Evolutionary conservation across 768 basidiomycete species (phyloP).

Genomic region (Boletus pseudopeckii): DNA sequence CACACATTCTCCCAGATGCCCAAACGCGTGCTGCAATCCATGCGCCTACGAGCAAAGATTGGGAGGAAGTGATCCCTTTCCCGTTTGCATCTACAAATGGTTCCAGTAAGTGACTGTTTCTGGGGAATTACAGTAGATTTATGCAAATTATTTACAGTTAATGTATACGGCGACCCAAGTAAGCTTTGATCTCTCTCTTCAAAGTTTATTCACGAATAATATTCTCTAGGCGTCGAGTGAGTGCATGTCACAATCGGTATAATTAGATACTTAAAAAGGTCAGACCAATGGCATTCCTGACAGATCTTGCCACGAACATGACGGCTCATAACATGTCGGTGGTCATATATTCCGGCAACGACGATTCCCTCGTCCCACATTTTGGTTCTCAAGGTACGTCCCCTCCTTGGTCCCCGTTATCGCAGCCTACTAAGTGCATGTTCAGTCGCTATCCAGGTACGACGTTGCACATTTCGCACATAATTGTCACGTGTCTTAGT

Average conservation of each 20-base stretch:
- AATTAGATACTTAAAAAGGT: not conserved
- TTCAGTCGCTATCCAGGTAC: constrained; percentile 54
- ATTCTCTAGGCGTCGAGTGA: constrained; percentile 33
- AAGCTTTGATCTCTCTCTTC: constrained; percentile 6
- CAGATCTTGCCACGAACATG: constrained; percentile 62
- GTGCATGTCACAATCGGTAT: constrained; percentile 3
- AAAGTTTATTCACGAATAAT: not conserved
- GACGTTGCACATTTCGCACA: not conserved
- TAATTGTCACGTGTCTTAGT: not conserved
- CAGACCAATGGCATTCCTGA: constrained; percentile 62
- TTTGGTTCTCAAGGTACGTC: constrained; percentile 56
- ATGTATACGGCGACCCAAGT: constrained; percentile 30
- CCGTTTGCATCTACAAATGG: constrained; percentile 14
- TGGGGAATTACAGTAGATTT: not conserved
- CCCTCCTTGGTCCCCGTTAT: not conserved
- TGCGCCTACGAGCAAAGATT: constrained; percentile 60
- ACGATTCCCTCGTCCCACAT: constrained; percentile 62
- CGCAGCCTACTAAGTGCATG: constrained; percentile 4
- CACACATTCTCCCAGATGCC: constrained; percentile 36
- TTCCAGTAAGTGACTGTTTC: constrained; percentile 11
- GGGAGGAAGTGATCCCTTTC: constrained; percentile 29
- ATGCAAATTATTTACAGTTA: constrained; percentile 6
- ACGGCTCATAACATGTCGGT: constrained; percentile 45
- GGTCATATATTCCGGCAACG: constrained; percentile 64
- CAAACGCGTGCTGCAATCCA: constrained; percentile 57